A percentile compares a stretch with the other conserved stretches of the same genome.
These are phyloP conservation scores for Ulmus americana DNA, from an alignment of 331 rosid species.

Conservation along the genomic window DNA sequence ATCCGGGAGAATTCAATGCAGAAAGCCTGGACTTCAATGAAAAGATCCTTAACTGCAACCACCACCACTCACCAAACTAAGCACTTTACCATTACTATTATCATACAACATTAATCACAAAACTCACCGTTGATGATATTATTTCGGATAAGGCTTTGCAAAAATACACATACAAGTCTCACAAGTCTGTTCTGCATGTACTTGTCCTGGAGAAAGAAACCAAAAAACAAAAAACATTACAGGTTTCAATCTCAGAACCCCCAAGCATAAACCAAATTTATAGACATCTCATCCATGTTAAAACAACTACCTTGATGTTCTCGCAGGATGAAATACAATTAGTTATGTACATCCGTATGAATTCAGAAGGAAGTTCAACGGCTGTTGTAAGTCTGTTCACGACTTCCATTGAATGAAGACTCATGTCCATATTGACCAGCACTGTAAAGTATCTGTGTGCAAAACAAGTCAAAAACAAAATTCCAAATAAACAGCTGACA, in stretches of 20 bases:
- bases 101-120: background rate
- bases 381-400: constrained; percentile 97
- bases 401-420: constrained; percentile 99
- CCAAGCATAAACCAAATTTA: background rate
- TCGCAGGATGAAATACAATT: constrained; percentile 96
- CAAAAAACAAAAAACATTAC: background rate
- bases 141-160: constrained; percentile 93
- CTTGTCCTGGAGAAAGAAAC: constrained; percentile 60
- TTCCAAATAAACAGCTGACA: constrained; percentile 5
- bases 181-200: constrained; percentile 99
- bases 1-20: constrained; percentile 90
- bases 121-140: constrained; percentile 86
- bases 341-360: constrained; percentile 89
- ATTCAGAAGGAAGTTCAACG: constrained; percentile 86
- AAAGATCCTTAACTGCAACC: constrained; percentile 76
- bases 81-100: background rate
- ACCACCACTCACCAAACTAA: constrained; percentile 22
- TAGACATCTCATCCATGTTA: background rate
- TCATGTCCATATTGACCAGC: constrained; percentile 97
- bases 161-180: constrained; percentile 90
- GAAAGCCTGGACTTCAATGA: constrained; percentile 90
- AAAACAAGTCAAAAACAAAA: constrained; percentile 30
- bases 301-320: constrained; percentile 69
- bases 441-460: constrained; percentile 86
- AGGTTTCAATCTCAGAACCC: background rate